These are phyloP conservation scores for Tylopilus vinaceipallidus DNA, from an alignment of 768 basidiomycete genomes.

Conservation along the genomic window DNA sequence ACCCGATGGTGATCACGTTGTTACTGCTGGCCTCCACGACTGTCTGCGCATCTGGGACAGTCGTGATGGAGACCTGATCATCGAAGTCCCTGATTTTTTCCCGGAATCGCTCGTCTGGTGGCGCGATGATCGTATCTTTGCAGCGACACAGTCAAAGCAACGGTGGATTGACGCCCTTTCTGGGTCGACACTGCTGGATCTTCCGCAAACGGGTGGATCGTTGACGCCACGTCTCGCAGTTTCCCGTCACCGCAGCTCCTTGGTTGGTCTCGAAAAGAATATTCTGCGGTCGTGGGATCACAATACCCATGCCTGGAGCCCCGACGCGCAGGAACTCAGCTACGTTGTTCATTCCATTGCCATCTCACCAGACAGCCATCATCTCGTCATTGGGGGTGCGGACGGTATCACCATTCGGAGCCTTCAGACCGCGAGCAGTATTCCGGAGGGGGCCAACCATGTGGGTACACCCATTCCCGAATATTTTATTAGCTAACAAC, in stretches of 20 bases:
- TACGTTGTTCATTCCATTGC: conserved; percentile 5
- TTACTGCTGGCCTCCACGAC: conserved; percentile 6
- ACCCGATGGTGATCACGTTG: conserved; percentile 12
- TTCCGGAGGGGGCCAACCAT: background rate
- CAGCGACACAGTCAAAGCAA: conserved; percentile 5
- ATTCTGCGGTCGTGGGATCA: conserved; percentile 13
- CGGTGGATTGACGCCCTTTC: conserved; percentile 12
- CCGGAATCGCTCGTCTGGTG: conserved; percentile 19
- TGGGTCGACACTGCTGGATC: conserved; percentile 10
- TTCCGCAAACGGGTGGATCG: background rate
- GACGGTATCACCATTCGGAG: conserved; percentile 16
- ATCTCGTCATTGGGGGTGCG: conserved; percentile 11
- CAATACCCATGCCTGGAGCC: conserved; percentile 1
- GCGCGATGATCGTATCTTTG: conserved; percentile 14
- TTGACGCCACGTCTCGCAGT: conserved; percentile 7
- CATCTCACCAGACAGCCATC: conserved; percentile 5
- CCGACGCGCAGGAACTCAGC: background rate
- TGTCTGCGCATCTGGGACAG: conserved; percentile 15
- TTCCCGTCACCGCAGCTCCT: conserved; percentile 5
- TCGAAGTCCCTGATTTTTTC: background rate
- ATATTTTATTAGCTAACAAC: background rate
- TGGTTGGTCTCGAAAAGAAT: conserved; percentile 5
- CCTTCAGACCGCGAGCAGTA: background rate
- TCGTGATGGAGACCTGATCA: conserved; percentile 3
- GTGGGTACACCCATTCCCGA: background rate